phyloP scores from a whole-genome alignment of 75 land plant species.

The Pinus albicaulis region DNA sequence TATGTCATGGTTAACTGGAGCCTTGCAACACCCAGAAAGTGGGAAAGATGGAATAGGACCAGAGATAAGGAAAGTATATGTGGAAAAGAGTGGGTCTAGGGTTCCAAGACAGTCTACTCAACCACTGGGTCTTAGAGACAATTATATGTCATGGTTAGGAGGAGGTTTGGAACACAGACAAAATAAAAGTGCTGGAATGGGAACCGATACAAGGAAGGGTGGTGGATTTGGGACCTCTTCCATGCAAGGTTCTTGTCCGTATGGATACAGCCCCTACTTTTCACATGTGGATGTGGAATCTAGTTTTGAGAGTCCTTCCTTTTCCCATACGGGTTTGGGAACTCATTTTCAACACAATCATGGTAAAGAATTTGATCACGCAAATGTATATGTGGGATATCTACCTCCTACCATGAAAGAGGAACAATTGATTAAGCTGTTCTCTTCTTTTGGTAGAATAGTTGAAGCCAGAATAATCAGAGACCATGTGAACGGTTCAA shows the following conservation, averaged over 20 bases:
- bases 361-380: conserved; percentile 27
- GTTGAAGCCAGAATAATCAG: conserved; percentile 21
- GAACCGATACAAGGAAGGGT: not conserved
- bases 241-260: not conserved
- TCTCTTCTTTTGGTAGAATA: conserved; percentile 43
- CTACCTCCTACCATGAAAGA: conserved; percentile 36
- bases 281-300: not conserved
- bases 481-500: conserved; percentile 31
- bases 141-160: not conserved
- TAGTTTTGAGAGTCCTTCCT: not conserved
- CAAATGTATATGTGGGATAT: conserved; percentile 44
- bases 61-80: not conserved
- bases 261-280: not conserved
- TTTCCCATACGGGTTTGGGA: not conserved
- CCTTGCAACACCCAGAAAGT: not conserved
- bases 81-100: too few relatives aligned
- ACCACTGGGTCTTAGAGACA: not conserved
- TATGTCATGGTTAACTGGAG: not conserved
- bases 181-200: not conserved
- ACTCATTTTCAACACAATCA: not conserved
- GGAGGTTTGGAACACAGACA: not conserved
- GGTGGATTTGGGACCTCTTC: not conserved
- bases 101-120: not conserved
- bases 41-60: not conserved
- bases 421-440: conserved; percentile 20